Conservation (phyloP, 257 asterid genomes). For the Gentiana macrophylla region DNA sequence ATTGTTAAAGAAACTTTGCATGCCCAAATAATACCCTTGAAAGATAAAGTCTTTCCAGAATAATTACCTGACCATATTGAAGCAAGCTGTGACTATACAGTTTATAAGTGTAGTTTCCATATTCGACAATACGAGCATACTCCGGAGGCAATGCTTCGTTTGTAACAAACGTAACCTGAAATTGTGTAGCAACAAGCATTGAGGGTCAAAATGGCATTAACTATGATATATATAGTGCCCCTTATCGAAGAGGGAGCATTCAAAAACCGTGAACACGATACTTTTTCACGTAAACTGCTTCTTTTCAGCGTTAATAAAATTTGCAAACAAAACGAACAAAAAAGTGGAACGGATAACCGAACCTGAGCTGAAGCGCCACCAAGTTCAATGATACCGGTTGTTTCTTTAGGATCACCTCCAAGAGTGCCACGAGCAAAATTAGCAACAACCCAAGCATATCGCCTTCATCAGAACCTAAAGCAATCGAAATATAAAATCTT, state of each 20-base stretch:
- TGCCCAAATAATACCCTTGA: neutral
- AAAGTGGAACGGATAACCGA: constrained; percentile 12
- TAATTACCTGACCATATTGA: constrained; percentile 87
- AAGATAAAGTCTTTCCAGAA: constrained; percentile 1
- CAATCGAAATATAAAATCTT: constrained; percentile 3
- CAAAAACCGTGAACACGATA: no score
- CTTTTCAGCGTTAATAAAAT: neutral
- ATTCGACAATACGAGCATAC: constrained; percentile 46
- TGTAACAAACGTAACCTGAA: constrained; percentile 81
- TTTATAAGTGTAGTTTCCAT: constrained; percentile 66
- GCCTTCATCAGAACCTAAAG: constrained; percentile 93
- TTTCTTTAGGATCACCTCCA: constrained; percentile 73
- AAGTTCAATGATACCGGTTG: constrained; percentile 95
- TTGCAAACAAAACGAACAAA: constrained; percentile 2
- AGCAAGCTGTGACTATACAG: constrained; percentile 97
- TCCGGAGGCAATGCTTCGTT: constrained; percentile 69
- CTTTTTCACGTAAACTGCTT: neutral
- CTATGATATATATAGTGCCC: neutral
- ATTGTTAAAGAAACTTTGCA: neutral
- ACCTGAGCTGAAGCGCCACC: constrained; percentile 99
- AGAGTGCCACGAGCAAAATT: constrained; percentile 92
- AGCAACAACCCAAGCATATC: constrained; percentile 95
- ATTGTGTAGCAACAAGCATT: constrained; percentile 1
- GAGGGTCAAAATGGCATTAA: neutral
- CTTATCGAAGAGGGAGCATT: no score